Percentiles rank a stretch among this genome's conserved stretches.
phyloP scores from a whole-genome alignment of 140 eudicot species.

The Erigeron philadelphicus region DNA sequence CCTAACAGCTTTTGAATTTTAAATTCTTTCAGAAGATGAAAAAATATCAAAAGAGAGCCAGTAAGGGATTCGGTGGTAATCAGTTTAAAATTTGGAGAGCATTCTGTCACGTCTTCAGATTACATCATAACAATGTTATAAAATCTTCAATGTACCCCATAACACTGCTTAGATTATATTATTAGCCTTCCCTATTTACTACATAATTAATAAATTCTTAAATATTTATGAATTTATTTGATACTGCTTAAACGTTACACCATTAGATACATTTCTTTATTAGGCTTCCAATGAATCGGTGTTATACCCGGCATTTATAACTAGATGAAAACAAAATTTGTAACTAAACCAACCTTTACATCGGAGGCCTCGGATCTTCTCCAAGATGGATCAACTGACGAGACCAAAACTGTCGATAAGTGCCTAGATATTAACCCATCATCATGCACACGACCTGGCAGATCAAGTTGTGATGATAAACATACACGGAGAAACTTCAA shows the following conservation, averaged over 20 bases:
- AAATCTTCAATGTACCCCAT: no score
- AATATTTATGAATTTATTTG: no score
- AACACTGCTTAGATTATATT: no score
- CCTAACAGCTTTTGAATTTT: no score
- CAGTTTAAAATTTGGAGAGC: no score
- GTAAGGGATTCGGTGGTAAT: neutral
- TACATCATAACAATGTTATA: no score
- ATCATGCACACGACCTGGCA: constrained; percentile 73
- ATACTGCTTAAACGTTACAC: no score
- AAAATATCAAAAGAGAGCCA: neutral
- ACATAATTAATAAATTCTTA: no score
- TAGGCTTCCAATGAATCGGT: neutral
- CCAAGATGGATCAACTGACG: constrained; percentile 76
- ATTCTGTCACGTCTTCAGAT: no score
- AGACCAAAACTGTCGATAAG: constrained; percentile 57
- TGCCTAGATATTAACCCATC: constrained; percentile 57
- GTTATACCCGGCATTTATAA: neutral
- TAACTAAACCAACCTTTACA: constrained; percentile 60
- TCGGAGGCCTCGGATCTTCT: constrained; percentile 81
- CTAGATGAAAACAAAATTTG: neutral
- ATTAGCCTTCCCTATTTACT: no score
- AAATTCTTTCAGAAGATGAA: neutral
- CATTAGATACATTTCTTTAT: no score
- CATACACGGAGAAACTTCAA: constrained; percentile 87
- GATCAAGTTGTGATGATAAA: constrained; percentile 86